Evolutionary conservation across 345 rosid species (phyloP).

Genomic region (Turnera subulata): DNA sequence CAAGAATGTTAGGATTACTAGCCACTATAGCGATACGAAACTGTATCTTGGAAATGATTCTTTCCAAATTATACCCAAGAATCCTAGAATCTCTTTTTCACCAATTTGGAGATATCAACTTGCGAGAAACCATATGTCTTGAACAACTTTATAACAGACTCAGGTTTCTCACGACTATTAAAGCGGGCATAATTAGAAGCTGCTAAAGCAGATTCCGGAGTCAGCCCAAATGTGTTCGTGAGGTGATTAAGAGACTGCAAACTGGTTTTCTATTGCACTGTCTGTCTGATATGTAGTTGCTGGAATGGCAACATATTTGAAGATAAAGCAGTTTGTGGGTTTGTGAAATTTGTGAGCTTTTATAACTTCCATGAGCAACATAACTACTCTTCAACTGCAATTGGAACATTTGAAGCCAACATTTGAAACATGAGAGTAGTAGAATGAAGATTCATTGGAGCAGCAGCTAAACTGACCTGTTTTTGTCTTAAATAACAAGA

Average conservation of each 20-base stretch:
- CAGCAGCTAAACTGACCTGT: no score
- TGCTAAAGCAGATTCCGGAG: conserved; percentile 23
- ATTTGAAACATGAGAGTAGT: no score
- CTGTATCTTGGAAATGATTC: conserved; percentile 26
- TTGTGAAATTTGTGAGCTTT: no score
- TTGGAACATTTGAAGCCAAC: no score
- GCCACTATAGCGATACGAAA: conserved; percentile 14
- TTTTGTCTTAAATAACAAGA: no score
- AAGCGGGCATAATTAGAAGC: conserved; percentile 14
- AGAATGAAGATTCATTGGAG: no score
- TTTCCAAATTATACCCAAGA: conserved; percentile 10
- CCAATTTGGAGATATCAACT: conserved; percentile 16
- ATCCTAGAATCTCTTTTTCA: conserved; percentile 8
- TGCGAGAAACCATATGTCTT: conserved; percentile 22
- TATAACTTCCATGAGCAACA: no score
- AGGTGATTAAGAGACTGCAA: conserved; percentile 42
- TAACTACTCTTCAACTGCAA: no score
- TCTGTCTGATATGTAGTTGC: background rate
- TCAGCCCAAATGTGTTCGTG: conserved; percentile 27
- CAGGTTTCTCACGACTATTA: conserved; percentile 20
- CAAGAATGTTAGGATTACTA: no score
- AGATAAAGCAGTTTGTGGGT: no score
- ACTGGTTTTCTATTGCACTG: conserved; percentile 4
- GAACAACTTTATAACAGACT: conserved; percentile 20
- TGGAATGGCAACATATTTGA: no score